Evolutionary conservation across 2,329 filamentous ascomycete genomes (phyloP), one percentile per base, ranked within the genome.

Genomic region (Penicillium nordicum): DNA sequence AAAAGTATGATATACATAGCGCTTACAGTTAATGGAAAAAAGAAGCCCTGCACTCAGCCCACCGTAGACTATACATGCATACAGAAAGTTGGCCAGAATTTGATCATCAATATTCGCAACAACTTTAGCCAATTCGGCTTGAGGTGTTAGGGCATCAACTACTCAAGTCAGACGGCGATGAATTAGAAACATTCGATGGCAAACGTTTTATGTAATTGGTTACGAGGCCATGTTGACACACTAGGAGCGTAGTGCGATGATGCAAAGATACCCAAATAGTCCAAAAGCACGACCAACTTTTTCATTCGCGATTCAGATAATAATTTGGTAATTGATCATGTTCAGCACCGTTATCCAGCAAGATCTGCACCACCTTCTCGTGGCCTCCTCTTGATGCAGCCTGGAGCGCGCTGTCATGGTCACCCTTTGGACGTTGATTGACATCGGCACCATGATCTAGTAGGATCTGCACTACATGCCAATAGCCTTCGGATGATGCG

Each of bases 391-490:
- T 1, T 18, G 16, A 10, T 5, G 37, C 29, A 5, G 8, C 1
- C 23, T 53, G 49, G 36, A 61, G 50, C 10, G 57, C 53, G 32
- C 25, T 44, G 5, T 48, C 45, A 34, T 16, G 37, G 0, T 4
- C 0, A 10, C 44, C 48, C 43, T 44, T 30, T 18, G 34, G 23
- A 5, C 21, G 21, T 21, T 36, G 7, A 16, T 53, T 57, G 8
- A 57, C 16, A 14, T 53, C 44, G 7, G 57, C 53, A 10, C 53
- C 34, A 12, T 7, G 18, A 18, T 50, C 53, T n/a, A 59, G 18
- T 3, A 58, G 21, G 3, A 30, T 44, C 18, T 50, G 43, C 5
- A 47, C 53, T 0, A 57, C 3, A 9, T 30, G 29, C 14, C 44
- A 6, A 12, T 50, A 4, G 14, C 44, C 27, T 27, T 6, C 0